Percentiles rank a stretch among this genome's conserved stretches.
Evolutionary conservation across 306 rosid species (phyloP).

Genomic region (Parietaria judaica): DNA sequence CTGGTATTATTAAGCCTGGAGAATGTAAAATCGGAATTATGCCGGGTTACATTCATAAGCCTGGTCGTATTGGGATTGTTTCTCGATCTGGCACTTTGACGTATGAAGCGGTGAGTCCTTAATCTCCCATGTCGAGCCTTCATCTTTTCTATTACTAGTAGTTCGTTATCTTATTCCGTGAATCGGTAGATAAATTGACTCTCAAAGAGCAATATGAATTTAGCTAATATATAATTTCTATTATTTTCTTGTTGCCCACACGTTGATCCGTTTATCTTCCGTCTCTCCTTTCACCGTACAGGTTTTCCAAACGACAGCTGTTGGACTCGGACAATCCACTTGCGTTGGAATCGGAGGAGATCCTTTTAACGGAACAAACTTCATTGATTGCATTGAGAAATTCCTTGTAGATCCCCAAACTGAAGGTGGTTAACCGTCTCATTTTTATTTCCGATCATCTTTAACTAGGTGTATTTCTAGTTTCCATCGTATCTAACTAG

Average conservation of each 20-base stretch:
- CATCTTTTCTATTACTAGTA: neutral
- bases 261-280: too few species aligned
- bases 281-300: slow-evolving; percentile 19
- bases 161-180: neutral
- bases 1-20: slow-evolving; percentile 99
- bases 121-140: slow-evolving; percentile 2
- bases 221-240: too few species aligned
- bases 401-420: slow-evolving; percentile 89
- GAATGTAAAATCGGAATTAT: slow-evolving; percentile 99
- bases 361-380: slow-evolving; percentile 98
- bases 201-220: too few species aligned
- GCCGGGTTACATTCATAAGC: slow-evolving; percentile 98
- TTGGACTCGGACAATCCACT: slow-evolving; percentile 99
- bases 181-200: neutral
- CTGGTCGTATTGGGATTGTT: slow-evolving; percentile 95
- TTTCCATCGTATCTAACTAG: slow-evolving; percentile 3
- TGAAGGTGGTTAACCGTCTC: slow-evolving; percentile 46
- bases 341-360: slow-evolving; percentile 99
- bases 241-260: too few species aligned
- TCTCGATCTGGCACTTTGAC: slow-evolving; percentile 99
- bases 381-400: slow-evolving; percentile 83
- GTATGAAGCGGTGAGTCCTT: slow-evolving; percentile 91
- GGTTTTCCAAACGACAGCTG: slow-evolving; percentile 98
- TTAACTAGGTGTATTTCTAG: too few species aligned
- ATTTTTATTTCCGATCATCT: too few species aligned